These are phyloP conservation scores for Beauveria bassiana DNA, from an alignment of 2,329 filamentous ascomycete species.

Conservation along the genomic window DNA sequence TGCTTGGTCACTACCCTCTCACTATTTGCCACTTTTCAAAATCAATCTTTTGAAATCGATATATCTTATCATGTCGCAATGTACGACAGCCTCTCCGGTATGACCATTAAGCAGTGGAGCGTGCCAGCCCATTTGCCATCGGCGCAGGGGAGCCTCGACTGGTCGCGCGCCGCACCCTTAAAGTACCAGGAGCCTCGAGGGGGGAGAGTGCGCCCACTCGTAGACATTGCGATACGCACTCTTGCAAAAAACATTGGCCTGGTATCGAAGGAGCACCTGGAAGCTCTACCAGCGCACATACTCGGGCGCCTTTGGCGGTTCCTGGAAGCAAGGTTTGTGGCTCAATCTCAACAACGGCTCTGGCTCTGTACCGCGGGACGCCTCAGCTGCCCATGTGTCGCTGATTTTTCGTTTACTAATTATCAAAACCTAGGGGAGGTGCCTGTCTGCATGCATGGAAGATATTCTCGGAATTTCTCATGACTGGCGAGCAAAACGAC, in stretches of 20 bases:
- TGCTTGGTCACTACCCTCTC: not conserved
- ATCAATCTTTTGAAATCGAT: not conserved
- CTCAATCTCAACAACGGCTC: not conserved
- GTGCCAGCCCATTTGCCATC: constrained; percentile 21
- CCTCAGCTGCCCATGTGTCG: not conserved
- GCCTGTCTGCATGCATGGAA: constrained; percentile 33
- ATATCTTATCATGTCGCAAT: constrained; percentile 16
- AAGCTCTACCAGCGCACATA: constrained; percentile 26
- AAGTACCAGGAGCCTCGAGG: constrained; percentile 14
- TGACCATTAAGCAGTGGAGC: constrained; percentile 31
- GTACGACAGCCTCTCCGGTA: constrained; percentile 27
- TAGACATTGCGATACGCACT: constrained; percentile 31
- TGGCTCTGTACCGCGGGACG: no score
- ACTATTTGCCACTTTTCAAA: not conserved
- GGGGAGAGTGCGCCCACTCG: constrained; percentile 27
- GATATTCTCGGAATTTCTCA: constrained; percentile 27
- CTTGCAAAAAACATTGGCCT: constrained; percentile 30
- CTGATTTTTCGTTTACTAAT: not conserved
- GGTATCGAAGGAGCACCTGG: constrained; percentile 26
- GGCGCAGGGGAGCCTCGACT: constrained; percentile 22
- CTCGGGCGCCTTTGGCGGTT: constrained; percentile 32
- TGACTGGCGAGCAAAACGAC: constrained; percentile 23
- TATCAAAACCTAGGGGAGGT: not conserved
- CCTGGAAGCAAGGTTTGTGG: constrained; percentile 30
- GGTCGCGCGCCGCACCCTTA: constrained; percentile 27